Base-by-base conservation (phyloP, 495 filamentous ascomycete species). In the Neurospora sp. region DNA sequence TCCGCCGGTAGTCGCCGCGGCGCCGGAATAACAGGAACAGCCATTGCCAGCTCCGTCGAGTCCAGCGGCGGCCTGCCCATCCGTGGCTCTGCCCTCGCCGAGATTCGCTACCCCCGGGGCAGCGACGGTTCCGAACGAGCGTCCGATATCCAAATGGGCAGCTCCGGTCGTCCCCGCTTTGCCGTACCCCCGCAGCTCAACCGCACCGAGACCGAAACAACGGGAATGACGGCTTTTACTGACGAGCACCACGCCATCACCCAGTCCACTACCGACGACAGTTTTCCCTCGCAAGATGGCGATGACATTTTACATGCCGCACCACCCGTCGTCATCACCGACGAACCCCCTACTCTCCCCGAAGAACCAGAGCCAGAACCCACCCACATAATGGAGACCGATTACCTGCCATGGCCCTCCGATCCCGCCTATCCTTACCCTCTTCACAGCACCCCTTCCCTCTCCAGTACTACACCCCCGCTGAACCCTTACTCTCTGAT, bases 1-100 rank as follows among this genome's bases (percentile, higher is more conserved):
- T 94, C 92, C 3, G 89, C 89, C 15, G 88, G 90, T 21, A 90
- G 89, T 69, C 77, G 81, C 36, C 85, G 82, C 24, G 74, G 82
- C 43, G 81, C 80, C 0, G 84, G 80, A 38, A 74, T 86, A 70
- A 77, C 84, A 21, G 54, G 54, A 62, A 62, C 54, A 34, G 54
- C 54, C 15, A 66, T 66, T 19, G 54, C 54, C 54, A 73, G 75
- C 69, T 83, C 83, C 19, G 54, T 66, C 13, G 54, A 66, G 6
- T 82, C 83, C 13, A 75, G 81, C 42, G 81, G 76, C 69, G 83
- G 79, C 48, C 39, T 76, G 17, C 43, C 75, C 1, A 74, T 75
- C n/a, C 54, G 54, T 9, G 54, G 54, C 28, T 66, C 54, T 66
- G 54, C 54, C 54, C 34, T 76, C 0, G 75, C 76, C 9, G 74